phyloP scores from a whole-genome alignment of 441 rosid genomes.

The Erodium trifolium region DNA sequence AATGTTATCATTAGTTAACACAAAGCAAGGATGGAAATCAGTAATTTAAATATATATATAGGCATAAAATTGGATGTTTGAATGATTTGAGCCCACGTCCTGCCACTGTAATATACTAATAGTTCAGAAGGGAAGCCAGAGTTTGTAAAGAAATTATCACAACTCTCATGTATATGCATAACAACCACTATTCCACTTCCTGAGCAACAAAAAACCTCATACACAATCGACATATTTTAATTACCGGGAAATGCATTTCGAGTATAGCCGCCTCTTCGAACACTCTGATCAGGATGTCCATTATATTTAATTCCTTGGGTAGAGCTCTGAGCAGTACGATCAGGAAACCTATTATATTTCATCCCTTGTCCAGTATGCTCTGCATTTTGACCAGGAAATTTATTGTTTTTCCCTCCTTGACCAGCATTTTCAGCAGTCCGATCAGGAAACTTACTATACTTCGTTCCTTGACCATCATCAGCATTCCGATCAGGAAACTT shows the following conservation, averaged over 20 bases:
- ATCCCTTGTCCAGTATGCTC: background rate
- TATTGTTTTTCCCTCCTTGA: background rate
- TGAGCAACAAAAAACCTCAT: background rate
- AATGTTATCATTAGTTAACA: background rate
- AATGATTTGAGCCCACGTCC: too few species aligned
- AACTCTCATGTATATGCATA: background rate
- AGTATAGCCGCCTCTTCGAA: conserved; percentile 42
- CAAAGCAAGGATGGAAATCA: background rate
- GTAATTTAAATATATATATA: background rate
- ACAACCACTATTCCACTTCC: background rate
- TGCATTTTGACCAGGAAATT: background rate
- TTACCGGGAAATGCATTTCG: conserved; percentile 41
- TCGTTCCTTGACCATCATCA: background rate
- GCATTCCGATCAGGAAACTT: conserved; percentile 6
- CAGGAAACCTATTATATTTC: background rate
- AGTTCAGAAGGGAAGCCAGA: background rate
- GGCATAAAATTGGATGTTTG: too few species aligned
- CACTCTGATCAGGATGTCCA: conserved; percentile 35
- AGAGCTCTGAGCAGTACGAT: background rate
- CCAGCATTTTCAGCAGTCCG: background rate
- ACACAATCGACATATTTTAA: conserved; percentile 1
- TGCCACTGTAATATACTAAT: background rate
- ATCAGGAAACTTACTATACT: background rate
- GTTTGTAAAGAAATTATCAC: background rate
- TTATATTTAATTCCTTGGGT: conserved; percentile 18